Conservation (phyloP, 2,329 filamentous ascomycete genomes). For the Delphinella strobiligena region DNA sequence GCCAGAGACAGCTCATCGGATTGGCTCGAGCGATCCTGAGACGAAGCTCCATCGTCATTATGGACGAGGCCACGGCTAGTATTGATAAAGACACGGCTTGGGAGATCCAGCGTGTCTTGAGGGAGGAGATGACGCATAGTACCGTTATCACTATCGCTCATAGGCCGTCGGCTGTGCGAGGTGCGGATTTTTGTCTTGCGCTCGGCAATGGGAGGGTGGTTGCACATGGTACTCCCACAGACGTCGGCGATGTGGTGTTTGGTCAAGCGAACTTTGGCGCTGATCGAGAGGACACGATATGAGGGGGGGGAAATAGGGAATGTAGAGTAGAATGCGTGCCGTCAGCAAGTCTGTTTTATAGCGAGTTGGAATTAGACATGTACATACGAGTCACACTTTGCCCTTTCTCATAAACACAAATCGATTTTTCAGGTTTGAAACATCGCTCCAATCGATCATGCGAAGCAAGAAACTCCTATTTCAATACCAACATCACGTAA, state of each 20-base stretch:
- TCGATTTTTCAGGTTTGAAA: too few species aligned
- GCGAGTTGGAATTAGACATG: too few species aligned
- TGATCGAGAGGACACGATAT: background rate
- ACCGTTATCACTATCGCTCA: conserved; percentile 57
- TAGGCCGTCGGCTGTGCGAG: conserved; percentile 48
- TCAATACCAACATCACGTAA: too few species aligned
- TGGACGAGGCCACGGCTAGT: conserved; percentile 55
- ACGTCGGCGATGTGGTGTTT: conserved; percentile 13
- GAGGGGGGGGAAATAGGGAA: background rate
- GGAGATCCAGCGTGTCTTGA: conserved; percentile 42
- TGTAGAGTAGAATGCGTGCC: too few species aligned
- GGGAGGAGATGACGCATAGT: conserved; percentile 43
- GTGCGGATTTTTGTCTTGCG: conserved; percentile 44
- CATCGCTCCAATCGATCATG: too few species aligned
- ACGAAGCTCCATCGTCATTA: conserved; percentile 48
- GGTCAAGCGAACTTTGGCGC: background rate
- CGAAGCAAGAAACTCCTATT: too few species aligned
- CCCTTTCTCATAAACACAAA: too few species aligned
- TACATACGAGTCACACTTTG: too few species aligned
- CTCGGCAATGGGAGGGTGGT: conserved; percentile 39
- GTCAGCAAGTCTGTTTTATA: too few species aligned
- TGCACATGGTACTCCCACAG: conserved; percentile 21
- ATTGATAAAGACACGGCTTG: conserved; percentile 51
- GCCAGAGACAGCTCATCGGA: conserved; percentile 53
- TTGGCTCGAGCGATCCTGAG: conserved; percentile 51